Percentiles rank a stretch among this genome's conserved stretches.
Evolutionary conservation across 257 asterid species (phyloP).

Genomic region (Plantago elongata): DNA sequence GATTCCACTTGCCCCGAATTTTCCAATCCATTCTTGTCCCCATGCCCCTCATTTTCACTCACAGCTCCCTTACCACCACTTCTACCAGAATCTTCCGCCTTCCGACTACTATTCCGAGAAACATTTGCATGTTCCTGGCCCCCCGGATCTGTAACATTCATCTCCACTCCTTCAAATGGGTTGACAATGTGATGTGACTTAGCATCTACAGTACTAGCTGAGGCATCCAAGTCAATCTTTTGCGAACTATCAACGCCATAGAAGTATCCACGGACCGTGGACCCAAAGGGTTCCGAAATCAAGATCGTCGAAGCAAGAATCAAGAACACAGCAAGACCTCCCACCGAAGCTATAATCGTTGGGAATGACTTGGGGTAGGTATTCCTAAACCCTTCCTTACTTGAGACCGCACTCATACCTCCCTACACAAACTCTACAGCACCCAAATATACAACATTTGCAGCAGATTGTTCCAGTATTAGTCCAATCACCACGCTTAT

Average conservation of each 20-base stretch:
- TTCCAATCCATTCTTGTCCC: conserved; percentile 20
- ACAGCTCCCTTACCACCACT: conserved; percentile 22
- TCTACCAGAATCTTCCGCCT: conserved; percentile 18
- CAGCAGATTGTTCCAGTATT: background rate
- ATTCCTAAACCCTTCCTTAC: conserved; percentile 40
- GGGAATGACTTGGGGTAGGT: conserved; percentile 57
- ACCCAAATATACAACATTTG: conserved; percentile 16
- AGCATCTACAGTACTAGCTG: conserved; percentile 17
- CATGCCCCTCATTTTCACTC: conserved; percentile 21
- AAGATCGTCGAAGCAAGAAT: conserved; percentile 65
- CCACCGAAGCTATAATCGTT: conserved; percentile 52
- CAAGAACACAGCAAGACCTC: conserved; percentile 64
- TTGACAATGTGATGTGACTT: conserved; percentile 13
- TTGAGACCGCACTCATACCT: conserved; percentile 45
- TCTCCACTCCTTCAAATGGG: conserved; percentile 20
- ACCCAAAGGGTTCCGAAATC: conserved; percentile 57
- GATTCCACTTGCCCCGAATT: conserved; percentile 24
- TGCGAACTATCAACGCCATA: conserved; percentile 32
- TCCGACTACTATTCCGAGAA: conserved; percentile 22
- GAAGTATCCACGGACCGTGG: conserved; percentile 47
- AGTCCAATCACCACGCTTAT: too few relatives aligned
- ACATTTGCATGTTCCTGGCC: conserved; percentile 20
- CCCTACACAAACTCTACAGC: conserved; percentile 19
- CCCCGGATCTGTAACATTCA: conserved; percentile 12
- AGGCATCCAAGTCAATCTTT: conserved; percentile 19